phyloP scores from a whole-genome alignment of 176 grass and related monocot species.

The Pharus latifolius region DNA sequence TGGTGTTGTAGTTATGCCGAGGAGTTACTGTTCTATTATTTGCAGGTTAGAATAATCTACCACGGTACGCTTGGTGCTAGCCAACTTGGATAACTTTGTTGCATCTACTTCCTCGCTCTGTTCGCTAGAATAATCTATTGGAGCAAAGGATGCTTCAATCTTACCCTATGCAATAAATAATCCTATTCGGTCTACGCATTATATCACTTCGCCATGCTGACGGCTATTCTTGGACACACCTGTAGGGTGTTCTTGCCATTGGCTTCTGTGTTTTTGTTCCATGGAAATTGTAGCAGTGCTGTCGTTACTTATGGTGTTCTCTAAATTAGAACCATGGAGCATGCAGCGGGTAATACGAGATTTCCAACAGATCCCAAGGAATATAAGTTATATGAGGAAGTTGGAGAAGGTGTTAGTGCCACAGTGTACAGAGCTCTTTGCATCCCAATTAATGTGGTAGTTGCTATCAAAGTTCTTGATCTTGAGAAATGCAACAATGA shows the following conservation, averaged over 20 bases:
- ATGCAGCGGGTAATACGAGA: slow-evolving; percentile 14
- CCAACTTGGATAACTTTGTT: background rate
- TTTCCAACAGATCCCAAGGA: slow-evolving; percentile 66
- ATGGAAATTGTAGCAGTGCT: slow-evolving; percentile 2
- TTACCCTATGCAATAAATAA: background rate
- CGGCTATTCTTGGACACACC: slow-evolving; percentile 11
- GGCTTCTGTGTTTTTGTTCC: background rate
- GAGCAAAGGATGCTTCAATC: background rate
- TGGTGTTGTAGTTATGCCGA: background rate
- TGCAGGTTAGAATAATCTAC: slow-evolving; percentile 23
- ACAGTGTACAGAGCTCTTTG: slow-evolving; percentile 82
- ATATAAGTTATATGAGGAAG: slow-evolving; percentile 89
- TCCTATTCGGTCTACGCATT: background rate
- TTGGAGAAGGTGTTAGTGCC: slow-evolving; percentile 97
- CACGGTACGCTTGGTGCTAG: background rate
- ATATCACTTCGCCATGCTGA: slow-evolving; percentile 7
- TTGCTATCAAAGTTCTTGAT: slow-evolving; percentile 96
- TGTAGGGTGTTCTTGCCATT: slow-evolving; percentile 21
- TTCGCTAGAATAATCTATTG: background rate
- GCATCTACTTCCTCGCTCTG: background rate
- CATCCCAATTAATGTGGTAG: slow-evolving; percentile 63
- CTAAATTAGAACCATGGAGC: slow-evolving; percentile 38
- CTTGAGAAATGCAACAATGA: slow-evolving; percentile 96
- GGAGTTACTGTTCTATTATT: background rate
- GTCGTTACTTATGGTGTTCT: slow-evolving; percentile 8